These are phyloP conservation scores for Coprinellus aureogranulatus DNA, from an alignment of 768 basidiomycete genomes.

Conservation along the genomic window DNA sequence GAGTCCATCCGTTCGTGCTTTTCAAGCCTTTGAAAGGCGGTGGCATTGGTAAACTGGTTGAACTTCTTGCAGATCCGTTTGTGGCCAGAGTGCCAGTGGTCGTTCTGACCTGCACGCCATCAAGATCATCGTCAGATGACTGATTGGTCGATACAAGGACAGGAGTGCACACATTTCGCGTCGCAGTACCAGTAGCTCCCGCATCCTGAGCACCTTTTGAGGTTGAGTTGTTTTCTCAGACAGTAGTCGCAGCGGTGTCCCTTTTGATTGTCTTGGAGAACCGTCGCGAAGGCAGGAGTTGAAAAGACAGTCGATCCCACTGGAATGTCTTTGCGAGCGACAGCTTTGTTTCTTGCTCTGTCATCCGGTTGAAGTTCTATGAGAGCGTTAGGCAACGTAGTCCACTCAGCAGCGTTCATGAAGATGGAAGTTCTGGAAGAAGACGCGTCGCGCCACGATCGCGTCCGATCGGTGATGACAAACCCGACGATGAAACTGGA, in stretches of 20 bases:
- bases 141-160: background rate
- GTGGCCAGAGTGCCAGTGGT: slow-evolving; percentile 67
- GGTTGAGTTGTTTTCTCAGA: slow-evolving; percentile 33
- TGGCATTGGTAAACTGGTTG: slow-evolving; percentile 45
- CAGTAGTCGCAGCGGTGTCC: slow-evolving; percentile 68
- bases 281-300: slow-evolving; percentile 41
- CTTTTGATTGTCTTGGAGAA: slow-evolving; percentile 56
- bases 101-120: slow-evolving; percentile 53
- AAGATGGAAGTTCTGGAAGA: no score
- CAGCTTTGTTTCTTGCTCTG: slow-evolving; percentile 49
- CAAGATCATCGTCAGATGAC: slow-evolving; percentile 4
- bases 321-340: slow-evolving; percentile 36
- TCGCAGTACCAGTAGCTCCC: slow-evolving; percentile 74
- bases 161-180: slow-evolving; percentile 47
- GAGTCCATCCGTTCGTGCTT: slow-evolving; percentile 59
- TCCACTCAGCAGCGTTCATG: no score
- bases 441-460: no score
- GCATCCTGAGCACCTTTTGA: slow-evolving; percentile 66
- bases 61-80: slow-evolving; percentile 64
- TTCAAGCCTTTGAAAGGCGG: slow-evolving; percentile 46
- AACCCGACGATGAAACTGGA: no score
- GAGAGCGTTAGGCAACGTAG: background rate
- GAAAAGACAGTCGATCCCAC: slow-evolving; percentile 53
- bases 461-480: no score
- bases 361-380: slow-evolving; percentile 42